phyloP scores from a whole-genome alignment of 1,139 yeast genomes.

The Yamadazyma conglobata region DNA sequence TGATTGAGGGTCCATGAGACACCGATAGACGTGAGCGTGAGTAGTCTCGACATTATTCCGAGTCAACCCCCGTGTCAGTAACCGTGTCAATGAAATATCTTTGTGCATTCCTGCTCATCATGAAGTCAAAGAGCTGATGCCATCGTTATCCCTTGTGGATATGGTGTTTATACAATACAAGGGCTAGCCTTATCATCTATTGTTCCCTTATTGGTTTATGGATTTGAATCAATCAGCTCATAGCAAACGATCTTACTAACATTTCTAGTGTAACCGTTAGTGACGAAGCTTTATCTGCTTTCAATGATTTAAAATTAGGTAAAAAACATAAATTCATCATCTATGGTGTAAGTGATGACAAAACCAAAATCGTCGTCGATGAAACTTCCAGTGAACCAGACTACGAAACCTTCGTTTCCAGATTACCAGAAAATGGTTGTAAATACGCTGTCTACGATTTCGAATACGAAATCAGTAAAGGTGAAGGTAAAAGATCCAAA shows the following conservation, averaged over 20 bases:
- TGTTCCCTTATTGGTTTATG: too few species aligned
- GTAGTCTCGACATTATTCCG: too few species aligned
- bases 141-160: too few species aligned
- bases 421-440: slow-evolving; percentile 94
- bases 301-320: slow-evolving; percentile 94
- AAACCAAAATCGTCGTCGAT: slow-evolving; percentile 88
- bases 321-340: slow-evolving; percentile 83
- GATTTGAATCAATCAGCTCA: too few species aligned
- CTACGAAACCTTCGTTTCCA: slow-evolving; percentile 80
- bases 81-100: too few species aligned
- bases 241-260: slow-evolving; percentile 13
- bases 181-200: too few species aligned
- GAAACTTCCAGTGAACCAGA: slow-evolving; percentile 69
- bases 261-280: slow-evolving; percentile 79
- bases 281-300: slow-evolving; percentile 89
- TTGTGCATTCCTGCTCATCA: too few species aligned
- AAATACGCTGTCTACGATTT: slow-evolving; percentile 96
- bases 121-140: too few species aligned
- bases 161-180: too few species aligned
- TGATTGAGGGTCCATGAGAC: too few species aligned
- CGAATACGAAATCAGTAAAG: slow-evolving; percentile 84
- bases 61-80: too few species aligned
- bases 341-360: slow-evolving; percentile 73
- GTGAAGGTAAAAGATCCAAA: slow-evolving; percentile 96
- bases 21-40: too few species aligned